Conservation (phyloP, 345 rosid species). For the Populus davidiana region DNA sequence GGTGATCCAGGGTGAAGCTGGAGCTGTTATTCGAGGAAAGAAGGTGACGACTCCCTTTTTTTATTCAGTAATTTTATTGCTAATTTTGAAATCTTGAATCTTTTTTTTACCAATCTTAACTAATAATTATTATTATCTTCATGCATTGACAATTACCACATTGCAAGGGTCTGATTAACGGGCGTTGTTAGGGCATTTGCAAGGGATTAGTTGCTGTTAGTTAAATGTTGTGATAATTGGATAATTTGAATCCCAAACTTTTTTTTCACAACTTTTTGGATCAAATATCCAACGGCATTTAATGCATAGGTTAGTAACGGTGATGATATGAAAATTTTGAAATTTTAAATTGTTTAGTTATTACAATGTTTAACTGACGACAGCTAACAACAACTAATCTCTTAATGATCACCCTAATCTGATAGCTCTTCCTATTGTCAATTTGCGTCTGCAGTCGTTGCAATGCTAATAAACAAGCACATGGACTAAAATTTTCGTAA, state of each 20-base stretch:
- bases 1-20: conserved; percentile 34
- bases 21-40: conserved; percentile 33
- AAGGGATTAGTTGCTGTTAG: neutral
- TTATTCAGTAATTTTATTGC: neutral
- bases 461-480: neutral
- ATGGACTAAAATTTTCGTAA: neutral
- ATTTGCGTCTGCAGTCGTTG: neutral
- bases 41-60: neutral
- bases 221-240: neutral
- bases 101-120: neutral
- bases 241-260: neutral
- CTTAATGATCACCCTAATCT: neutral
- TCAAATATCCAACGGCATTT: neutral
- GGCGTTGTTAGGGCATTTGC: neutral
- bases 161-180: neutral
- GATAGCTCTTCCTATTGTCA: neutral
- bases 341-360: neutral
- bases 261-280: neutral
- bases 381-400: neutral
- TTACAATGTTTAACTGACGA: neutral
- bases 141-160: neutral
- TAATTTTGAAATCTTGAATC: neutral
- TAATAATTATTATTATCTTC: too few species aligned
- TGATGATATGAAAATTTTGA: neutral
- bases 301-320: neutral